Base-by-base conservation (phyloP, 192 early-diverging fungal genomes). In the Coemansia furcata region DNA sequence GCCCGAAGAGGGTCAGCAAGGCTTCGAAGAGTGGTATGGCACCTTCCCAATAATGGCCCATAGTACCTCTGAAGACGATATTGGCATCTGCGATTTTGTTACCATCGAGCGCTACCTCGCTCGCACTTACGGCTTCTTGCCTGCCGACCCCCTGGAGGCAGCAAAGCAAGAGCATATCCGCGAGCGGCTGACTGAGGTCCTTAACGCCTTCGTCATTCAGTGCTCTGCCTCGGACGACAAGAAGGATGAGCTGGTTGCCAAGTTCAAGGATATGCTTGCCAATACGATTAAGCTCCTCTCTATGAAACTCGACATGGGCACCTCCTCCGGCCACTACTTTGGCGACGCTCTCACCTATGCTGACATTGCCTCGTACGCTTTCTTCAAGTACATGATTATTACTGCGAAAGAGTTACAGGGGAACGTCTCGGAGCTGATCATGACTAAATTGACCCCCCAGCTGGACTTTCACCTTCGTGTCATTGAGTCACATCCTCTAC, bases 71-170 rank as follows among this genome's bases (percentile, higher is more conserved):
- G 69, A 78, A 15, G 65, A 73, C 43, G 43, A 47, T 4, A 63
- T 65, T 11, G 60, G 67, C 3, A 40, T 86, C 8, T 66, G 75
- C 49, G 82, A 88, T 46, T 68, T 77, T 0, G 63, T 59, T 15
- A 68, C 77, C 7, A 87, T 87, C 36, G 83, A 81, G 57, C 85
- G 86, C 44, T 86, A 86, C 44, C 73, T 87, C 6, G 67, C 78
- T 2, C 58, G 65, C 72, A 84, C 73, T 60, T 80, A 76, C 47
- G 82, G 75, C 2, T 66, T 84, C 39, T 37, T 76, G 58, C 77
- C 81, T 2, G 36, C 35, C 12, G 73, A 68, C 11, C 76, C 66
- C 32, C 65, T 75, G 47, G 43, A 72, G 55, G 76, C 67, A 12
- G 61, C 75, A 2, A 43, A 68, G 3, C 67, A 82, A 54, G 80